Evolutionary conservation across 2,329 filamentous ascomycete genomes (phyloP), one percentile per base, ranked within the genome.

Genomic region (Cordyceps farinosa): DNA sequence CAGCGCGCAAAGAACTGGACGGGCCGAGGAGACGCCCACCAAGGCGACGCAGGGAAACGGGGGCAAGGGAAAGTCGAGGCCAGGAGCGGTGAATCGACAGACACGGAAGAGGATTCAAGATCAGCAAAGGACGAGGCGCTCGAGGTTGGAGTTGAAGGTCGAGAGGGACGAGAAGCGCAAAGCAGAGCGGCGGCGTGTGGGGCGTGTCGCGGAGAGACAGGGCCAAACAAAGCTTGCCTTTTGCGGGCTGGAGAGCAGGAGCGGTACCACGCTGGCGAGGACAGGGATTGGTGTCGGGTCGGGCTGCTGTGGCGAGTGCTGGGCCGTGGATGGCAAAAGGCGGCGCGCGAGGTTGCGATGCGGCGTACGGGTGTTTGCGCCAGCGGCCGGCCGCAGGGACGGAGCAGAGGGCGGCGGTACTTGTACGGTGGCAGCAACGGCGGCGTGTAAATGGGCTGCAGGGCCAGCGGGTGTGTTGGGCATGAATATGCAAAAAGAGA

Each of bases 331-430:
- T 38, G 45, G 44, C n/a, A 60, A 42, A 40, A 45, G 58, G 58
- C 47, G 38, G 58, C 48, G 58, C 58, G 48, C 48, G 38, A 61
- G 29, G 58, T 34, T 61, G 58, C 58, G 58, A 61, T 61, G 58
- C 58, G 58, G 58, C 58, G 58, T 53, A 53, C 58, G 27, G 58
- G 48, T 53, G 58, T 51, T 61, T 61, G 58, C 58, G 47, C 58
- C 58, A 61, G 48, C 58, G 48, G 58, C 47, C 58, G 48, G 58
- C 47, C 58, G 48, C 47, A 45, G 38, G 48, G 58, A 61, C 47
- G 38, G 47, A 50, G 58, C 13, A 51, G 57, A 60, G 22, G 9
- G 48, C 34, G 58, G 48, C 58, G 48, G 48, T 60, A 51, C 56
- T 60, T 51, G 56, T 51, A 60, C 34, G 47, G 56, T 40, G 45